Evolutionary conservation across 495 filamentous ascomycete genomes (phyloP).

Genomic region (Bathelium albidoporum): DNA sequence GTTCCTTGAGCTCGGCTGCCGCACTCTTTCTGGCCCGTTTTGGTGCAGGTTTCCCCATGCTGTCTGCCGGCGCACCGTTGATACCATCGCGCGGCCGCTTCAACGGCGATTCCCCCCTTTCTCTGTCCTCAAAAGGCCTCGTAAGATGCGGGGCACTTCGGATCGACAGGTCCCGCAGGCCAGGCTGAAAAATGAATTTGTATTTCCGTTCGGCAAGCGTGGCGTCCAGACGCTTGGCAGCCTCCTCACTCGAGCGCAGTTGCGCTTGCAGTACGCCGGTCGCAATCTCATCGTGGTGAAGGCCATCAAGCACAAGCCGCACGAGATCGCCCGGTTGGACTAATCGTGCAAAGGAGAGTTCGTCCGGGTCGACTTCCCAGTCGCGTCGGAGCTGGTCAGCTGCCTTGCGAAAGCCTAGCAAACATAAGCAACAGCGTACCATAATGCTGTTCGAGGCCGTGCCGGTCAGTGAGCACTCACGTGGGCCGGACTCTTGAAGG

Average conservation of each 20-base stretch:
- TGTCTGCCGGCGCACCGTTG: background rate
- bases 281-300: slow-evolving; percentile 27
- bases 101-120: slow-evolving; percentile 10
- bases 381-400: slow-evolving; percentile 25
- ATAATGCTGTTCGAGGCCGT: slow-evolving; percentile 16
- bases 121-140: slow-evolving; percentile 2
- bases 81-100: background rate
- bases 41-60: background rate
- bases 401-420: slow-evolving; percentile 14
- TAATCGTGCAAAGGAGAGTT: slow-evolving; percentile 29
- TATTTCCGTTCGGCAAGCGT: background rate
- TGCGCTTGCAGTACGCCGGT: slow-evolving; percentile 14
- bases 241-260: background rate
- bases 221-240: background rate
- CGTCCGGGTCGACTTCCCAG: slow-evolving; percentile 23
- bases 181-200: slow-evolving; percentile 7
- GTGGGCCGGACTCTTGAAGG: slow-evolving; percentile 34
- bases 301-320: slow-evolving; percentile 30
- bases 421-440: slow-evolving; percentile 8
- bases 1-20: background rate
- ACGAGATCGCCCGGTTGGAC: slow-evolving; percentile 25
- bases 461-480: slow-evolving; percentile 22
- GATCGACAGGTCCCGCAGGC: background rate
- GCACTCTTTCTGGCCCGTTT: background rate
- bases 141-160: background rate